Evolutionary conservation across 768 basidiomycete species (phyloP).

Genomic region (Leccinum arenicola): DNA sequence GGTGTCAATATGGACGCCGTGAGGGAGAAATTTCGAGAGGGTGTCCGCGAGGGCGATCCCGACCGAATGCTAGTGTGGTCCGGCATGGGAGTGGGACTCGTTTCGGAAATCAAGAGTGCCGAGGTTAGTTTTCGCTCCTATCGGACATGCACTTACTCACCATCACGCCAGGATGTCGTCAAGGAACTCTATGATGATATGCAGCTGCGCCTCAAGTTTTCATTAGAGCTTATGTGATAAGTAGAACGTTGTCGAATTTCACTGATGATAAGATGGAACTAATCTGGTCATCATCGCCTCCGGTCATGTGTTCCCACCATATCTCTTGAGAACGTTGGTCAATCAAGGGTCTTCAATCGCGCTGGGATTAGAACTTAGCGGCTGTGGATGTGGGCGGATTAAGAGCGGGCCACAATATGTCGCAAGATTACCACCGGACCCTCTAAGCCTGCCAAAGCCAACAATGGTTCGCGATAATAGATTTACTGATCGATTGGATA

Average conservation of each 20-base stretch:
- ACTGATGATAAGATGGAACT: conserved; percentile 17
- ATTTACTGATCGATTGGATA: not conserved
- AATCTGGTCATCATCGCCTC: conserved; percentile 5
- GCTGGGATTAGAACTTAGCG: conserved; percentile 9
- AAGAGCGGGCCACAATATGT: conserved; percentile 9
- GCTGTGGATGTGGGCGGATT: not conserved
- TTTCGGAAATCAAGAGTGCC: conserved; percentile 43
- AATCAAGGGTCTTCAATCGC: conserved; percentile 1
- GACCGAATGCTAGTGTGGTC: conserved; percentile 64
- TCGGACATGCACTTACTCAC: conserved; percentile 3
- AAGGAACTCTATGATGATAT: conserved; percentile 51
- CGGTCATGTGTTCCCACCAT: conserved; percentile 16
- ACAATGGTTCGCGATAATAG: conserved; percentile 8
- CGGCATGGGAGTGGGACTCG: conserved; percentile 60
- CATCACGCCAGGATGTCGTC: conserved; percentile 46
- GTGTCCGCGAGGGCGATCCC: conserved; percentile 42
- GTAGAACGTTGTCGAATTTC: conserved; percentile 20
- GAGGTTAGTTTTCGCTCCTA: conserved; percentile 31
- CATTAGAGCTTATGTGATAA: conserved; percentile 23
- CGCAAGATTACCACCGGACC: conserved; percentile 8
- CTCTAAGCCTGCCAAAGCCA: conserved; percentile 12
- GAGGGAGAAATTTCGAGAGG: conserved; percentile 45
- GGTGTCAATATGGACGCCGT: conserved; percentile 45
- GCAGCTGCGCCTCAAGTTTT: conserved; percentile 32
- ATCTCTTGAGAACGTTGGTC: conserved; percentile 9